Base-by-base conservation (phyloP, 331 rosid species). In the Telfairia occidentalis region DNA sequence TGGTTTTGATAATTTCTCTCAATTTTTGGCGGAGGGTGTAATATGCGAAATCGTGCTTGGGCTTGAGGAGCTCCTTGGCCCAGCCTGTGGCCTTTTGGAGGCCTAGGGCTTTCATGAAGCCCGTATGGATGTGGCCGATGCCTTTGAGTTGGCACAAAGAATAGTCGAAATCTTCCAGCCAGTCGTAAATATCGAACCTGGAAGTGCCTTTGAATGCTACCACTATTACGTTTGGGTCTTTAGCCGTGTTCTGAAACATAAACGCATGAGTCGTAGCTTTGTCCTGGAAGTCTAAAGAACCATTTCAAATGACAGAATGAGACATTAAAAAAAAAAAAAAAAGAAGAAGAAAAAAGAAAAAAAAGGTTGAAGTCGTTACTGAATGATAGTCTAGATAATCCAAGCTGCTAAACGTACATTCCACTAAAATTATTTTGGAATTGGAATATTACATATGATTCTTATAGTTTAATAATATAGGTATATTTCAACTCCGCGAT, bases 191-290 rank as follows among this genome's bases (percentile, higher is more conserved):
- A 29, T 88, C 82, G 32, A 90, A 88, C 13, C 88, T 89, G 9
- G 37, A 28, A 0, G 97, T 89, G n/a, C 98, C 97, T 71, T 85
- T 84, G 32, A 91, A 93, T 73, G 96, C 91, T 21, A 91, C 90
- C 74, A 88, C 85, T 0, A 80, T 83, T 82, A 89, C 74, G 69
- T 85, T 81, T 7, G 96, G 84, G 29, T 89, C 70, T 0, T 76
- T 75, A 48, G 13, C 71, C 0, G 38, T 71, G 75, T 87, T 92
- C 73, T 82, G 81, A 32, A 90, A 55, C 80, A 86, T 72, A n/a
- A 89, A 83, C 7, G 90, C 96, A 55, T 15, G 71, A 37, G 97
- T 93, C 19, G 97, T 84, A 34, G 67, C 45, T 1, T 10, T 19
- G 10, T 76, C 58, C 5, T 80, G 83, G 82, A 80, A 87, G 53